Percentiles rank a stretch among this genome's conserved stretches.
Conservation (phyloP, 805 yeast species). For the Priceomyces medius region DNA sequence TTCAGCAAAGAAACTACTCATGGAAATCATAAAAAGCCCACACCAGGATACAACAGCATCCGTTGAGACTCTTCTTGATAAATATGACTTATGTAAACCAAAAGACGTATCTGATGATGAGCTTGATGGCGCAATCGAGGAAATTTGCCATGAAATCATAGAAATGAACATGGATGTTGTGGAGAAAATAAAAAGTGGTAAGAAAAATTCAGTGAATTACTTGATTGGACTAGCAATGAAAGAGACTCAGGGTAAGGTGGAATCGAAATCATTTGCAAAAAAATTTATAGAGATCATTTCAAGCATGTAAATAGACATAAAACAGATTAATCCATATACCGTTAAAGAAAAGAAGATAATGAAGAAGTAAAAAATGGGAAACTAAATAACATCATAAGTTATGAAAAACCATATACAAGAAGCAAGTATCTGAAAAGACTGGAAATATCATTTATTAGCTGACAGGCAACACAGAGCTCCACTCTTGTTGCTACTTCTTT, state of each 20-base stretch:
- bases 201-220: slow-evolving; percentile 67
- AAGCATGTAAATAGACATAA: slow-evolving; percentile 5
- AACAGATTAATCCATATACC: background rate
- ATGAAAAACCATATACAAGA: too few relatives aligned
- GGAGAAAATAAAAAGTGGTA: slow-evolving; percentile 53
- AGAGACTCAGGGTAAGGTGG: slow-evolving; percentile 63
- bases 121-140: slow-evolving; percentile 30
- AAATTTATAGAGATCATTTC: slow-evolving; percentile 24
- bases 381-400: too few relatives aligned
- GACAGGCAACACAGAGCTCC: too few relatives aligned
- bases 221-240: slow-evolving; percentile 86
- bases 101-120: slow-evolving; percentile 29
- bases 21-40: slow-evolving; percentile 56
- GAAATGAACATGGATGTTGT: slow-evolving; percentile 53
- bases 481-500: slow-evolving; percentile 5
- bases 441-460: too few relatives aligned
- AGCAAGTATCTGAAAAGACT: too few relatives aligned
- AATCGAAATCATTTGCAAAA: slow-evolving; percentile 28
- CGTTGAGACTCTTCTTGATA: slow-evolving; percentile 44
- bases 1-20: slow-evolving; percentile 64
- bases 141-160: slow-evolving; percentile 48
- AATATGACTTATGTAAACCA: slow-evolving; percentile 47
- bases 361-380: background rate
- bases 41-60: slow-evolving; percentile 36
- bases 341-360: background rate